Conservation (phyloP, 495 filamentous ascomycete genomes). For the Daldinia caldariorum region DNA sequence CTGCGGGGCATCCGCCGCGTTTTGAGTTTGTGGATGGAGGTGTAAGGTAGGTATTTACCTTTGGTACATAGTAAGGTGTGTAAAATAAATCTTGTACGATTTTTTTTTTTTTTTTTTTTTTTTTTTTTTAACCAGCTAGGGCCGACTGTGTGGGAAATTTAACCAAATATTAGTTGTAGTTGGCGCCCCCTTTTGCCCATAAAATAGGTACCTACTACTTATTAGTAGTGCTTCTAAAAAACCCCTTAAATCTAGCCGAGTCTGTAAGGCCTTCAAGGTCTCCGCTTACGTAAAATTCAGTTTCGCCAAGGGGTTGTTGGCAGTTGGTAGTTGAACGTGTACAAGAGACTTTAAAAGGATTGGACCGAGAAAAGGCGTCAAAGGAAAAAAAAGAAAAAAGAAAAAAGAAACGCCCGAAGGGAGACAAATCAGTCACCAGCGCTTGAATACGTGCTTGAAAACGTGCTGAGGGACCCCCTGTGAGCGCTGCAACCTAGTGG, state of each 20-base stretch:
- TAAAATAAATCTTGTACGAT: constrained; percentile 19
- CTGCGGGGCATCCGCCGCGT: not conserved
- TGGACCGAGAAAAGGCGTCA: not conserved
- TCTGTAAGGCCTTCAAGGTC: constrained; percentile 11
- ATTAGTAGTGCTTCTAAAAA: not conserved
- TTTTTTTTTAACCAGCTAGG: no score
- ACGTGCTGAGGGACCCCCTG: constrained; percentile 26
- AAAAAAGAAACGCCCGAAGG: constrained; percentile 1
- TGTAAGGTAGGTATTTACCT: not conserved
- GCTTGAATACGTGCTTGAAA: constrained; percentile 19
- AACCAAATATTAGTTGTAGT: not conserved
- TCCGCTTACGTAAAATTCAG: constrained; percentile 36
- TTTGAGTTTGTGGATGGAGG: not conserved
- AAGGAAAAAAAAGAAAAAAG: no score
- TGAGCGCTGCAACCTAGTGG: constrained; percentile 19
- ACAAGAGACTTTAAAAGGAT: constrained; percentile 3
- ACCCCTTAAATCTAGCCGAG: not conserved
- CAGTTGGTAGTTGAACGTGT: constrained; percentile 1
- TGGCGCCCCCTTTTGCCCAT: not conserved
- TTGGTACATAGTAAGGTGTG: not conserved
- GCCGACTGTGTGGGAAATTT: not conserved
- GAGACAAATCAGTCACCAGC: constrained; percentile 29
- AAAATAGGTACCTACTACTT: not conserved
- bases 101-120: not conserved
- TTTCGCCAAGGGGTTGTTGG: constrained; percentile 8